Base-by-base conservation (phyloP, 768 basidiomycete genomes). In the Zangia roseola region DNA sequence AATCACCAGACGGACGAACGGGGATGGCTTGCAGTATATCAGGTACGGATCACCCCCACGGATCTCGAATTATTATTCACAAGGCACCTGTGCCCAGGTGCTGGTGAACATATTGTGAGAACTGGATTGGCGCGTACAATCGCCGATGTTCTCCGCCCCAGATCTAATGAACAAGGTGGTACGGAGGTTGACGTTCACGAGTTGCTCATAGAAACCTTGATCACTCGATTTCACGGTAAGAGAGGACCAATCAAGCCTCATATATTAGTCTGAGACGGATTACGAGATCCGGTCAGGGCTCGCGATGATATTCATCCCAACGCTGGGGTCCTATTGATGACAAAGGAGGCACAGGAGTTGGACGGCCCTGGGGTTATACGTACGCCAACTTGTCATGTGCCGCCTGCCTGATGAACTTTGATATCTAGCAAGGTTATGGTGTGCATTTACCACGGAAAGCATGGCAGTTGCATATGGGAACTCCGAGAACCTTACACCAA, bases 381-480 rank as follows among this genome's bases (percentile, higher is more conserved):
- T 74, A 49, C 54, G 70, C 31, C 10, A 28, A 10, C 21, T 20
- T 14, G 6, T 24, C 13, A 13, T 25, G 30, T 28, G 19, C 3
- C 39, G 24, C 23, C 50, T 38, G 23, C 12, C 47, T 40, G 38
- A 41, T 2, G 14, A 40, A 34, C 17, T 40, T 23, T 6, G 26
- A 40, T 28, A 9, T 39, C 23, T 38, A 87, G 88, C 77, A 25
- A 80, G 86, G 28, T 67, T 91, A 31, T 91, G 88, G 86, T 91
- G 89, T 60, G 87, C 82, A 34, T 92, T 91, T 68, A 91, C 90
- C 7, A 84, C 90, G 21, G 73, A 81, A 17, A 88, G 85, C 62
- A 90, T 92, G 88, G 86, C 89, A 0, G 72, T 91, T 45, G 88
- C 78, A 25, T 89, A 84, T 57, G 80, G 79, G 16, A 82, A 84